Conservation (phyloP, 2,329 filamentous ascomycete species). For the Ascochyta rabiei region DNA sequence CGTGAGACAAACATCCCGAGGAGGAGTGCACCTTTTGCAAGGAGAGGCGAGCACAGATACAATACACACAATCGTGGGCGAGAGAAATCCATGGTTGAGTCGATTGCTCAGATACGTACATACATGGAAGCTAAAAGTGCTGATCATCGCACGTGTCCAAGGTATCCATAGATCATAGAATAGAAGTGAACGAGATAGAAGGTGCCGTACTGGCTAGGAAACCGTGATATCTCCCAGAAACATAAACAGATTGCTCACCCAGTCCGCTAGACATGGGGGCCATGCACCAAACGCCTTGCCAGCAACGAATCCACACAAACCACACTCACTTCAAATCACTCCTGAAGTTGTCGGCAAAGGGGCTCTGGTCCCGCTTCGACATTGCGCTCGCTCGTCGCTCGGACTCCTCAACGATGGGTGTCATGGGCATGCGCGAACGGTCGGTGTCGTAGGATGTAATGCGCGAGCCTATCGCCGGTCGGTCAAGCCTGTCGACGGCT, state of each 20-base stretch:
- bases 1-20: constrained; percentile 11
- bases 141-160: constrained; percentile 9
- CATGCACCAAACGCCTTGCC: constrained; percentile 20
- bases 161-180: constrained; percentile 13
- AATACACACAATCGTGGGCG: neutral
- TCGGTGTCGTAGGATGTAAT: constrained; percentile 40
- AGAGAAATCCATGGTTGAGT: neutral
- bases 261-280: constrained; percentile 18
- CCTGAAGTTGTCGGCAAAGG: constrained; percentile 43
- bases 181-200: constrained; percentile 4
- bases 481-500: constrained; percentile 26
- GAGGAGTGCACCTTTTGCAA: neutral
- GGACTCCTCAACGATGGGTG: constrained; percentile 55
- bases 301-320: constrained; percentile 2
- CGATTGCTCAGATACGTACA: constrained; percentile 10
- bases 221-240: constrained; percentile 16
- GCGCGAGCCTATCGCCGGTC: constrained; percentile 35
- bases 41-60: no score
- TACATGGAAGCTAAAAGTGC: constrained; percentile 18
- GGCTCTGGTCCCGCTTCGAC: constrained; percentile 41
- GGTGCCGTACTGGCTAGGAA: constrained; percentile 18
- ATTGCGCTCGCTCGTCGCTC: constrained; percentile 44
- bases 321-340: constrained; percentile 12
- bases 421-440: constrained; percentile 44
- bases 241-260: constrained; percentile 15